These are phyloP conservation scores for Neurospora sp. DNA, from an alignment of 2,329 filamentous ascomycete species.

Conservation along the genomic window DNA sequence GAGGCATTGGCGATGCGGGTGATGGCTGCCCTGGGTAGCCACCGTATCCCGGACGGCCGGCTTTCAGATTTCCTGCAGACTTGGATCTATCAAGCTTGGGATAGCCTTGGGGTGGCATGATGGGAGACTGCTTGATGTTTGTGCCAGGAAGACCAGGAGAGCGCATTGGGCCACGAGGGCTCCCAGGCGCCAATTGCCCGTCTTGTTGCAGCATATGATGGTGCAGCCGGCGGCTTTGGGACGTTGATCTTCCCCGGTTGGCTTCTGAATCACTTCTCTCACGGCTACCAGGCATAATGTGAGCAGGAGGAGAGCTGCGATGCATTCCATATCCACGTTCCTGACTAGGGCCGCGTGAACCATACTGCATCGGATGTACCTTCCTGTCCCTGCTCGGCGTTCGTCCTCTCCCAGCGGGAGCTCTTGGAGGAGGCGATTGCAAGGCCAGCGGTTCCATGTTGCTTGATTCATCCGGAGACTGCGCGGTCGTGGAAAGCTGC, in stretches of 20 bases:
- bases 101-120: slow-evolving; percentile 36
- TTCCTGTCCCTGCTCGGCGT: slow-evolving; percentile 35
- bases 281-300: slow-evolving; percentile 30
- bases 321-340: slow-evolving; percentile 26
- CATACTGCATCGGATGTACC: slow-evolving; percentile 35
- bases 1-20: slow-evolving; percentile 33
- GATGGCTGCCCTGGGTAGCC: slow-evolving; percentile 30
- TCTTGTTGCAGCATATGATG: slow-evolving; percentile 28
- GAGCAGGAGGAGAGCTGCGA: slow-evolving; percentile 18
- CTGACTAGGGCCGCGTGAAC: slow-evolving; percentile 33
- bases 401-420: slow-evolving; percentile 19
- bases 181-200: slow-evolving; percentile 24
- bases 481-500: slow-evolving; percentile 16
- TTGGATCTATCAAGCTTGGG: slow-evolving; percentile 22
- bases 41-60: slow-evolving; percentile 25
- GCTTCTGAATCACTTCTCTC: slow-evolving; percentile 47
- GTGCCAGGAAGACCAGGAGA: slow-evolving; percentile 40
- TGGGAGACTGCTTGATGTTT: slow-evolving; percentile 37
- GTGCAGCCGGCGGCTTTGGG: slow-evolving; percentile 30
- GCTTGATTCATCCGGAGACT: slow-evolving; percentile 13
- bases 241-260: slow-evolving; percentile 32
- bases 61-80: slow-evolving; percentile 25
- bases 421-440: slow-evolving; percentile 7
- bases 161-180: slow-evolving; percentile 25
- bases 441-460: slow-evolving; percentile 4